Conservation (phyloP, 2,329 filamentous ascomycete species). For the Arthrobotrys sinensis region DNA sequence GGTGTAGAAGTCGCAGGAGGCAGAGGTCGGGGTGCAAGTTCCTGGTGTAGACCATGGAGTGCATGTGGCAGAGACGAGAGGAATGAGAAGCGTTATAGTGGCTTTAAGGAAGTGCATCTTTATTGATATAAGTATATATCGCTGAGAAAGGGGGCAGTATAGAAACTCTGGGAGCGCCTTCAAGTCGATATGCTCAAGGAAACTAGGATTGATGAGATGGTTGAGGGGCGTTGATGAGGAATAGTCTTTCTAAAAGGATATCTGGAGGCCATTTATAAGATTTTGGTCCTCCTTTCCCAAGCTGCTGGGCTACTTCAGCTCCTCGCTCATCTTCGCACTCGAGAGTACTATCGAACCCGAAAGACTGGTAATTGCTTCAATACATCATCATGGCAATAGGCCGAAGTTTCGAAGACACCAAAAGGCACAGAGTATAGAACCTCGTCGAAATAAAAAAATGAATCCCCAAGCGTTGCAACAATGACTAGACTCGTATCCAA, state of each 20-base stretch:
- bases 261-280: background rate
- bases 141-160: background rate
- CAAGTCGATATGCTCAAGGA: background rate
- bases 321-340: background rate
- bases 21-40: constrained; percentile 39
- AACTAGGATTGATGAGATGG: background rate
- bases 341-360: background rate
- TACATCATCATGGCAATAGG: background rate
- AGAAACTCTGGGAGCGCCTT: background rate
- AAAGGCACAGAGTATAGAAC: background rate
- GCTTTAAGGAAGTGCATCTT: constrained; percentile 39
- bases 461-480: background rate
- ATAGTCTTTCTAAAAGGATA: background rate
- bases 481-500: constrained; percentile 18
- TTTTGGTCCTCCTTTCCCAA: background rate
- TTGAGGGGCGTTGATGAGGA: background rate
- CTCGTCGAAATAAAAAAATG: background rate
- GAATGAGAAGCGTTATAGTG: constrained; percentile 1
- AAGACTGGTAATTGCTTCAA: background rate
- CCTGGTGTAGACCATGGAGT: constrained; percentile 42
- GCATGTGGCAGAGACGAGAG: constrained; percentile 35
- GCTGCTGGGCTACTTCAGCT: background rate
- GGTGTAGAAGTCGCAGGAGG: constrained; percentile 45
- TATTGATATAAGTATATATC: background rate
- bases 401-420: background rate